Conservation (phyloP, 2,329 filamentous ascomycete species). For the Exophiala mesophila region DNA sequence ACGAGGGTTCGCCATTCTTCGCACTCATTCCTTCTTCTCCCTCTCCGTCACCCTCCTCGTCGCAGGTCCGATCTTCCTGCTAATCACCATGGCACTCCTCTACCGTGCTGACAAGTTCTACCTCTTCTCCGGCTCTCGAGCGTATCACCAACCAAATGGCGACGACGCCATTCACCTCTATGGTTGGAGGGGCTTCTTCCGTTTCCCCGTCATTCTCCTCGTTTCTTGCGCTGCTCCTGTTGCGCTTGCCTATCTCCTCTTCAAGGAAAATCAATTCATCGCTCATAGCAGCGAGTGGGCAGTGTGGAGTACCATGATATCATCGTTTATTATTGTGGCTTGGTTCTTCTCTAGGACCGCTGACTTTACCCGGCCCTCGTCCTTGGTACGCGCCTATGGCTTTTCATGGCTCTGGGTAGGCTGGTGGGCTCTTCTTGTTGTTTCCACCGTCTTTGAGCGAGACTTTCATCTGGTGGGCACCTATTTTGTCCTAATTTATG, state of each 20-base stretch:
- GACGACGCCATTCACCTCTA: conserved; percentile 60
- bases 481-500: conserved; percentile 77
- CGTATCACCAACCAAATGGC: conserved; percentile 56
- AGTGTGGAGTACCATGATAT: conserved; percentile 83
- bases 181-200: conserved; percentile 76
- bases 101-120: conserved; percentile 77
- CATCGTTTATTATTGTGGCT: conserved; percentile 71
- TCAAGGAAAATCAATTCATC: conserved; percentile 82
- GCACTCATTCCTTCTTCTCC: conserved; percentile 77
- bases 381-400: conserved; percentile 74
- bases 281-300: conserved; percentile 85
- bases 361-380: conserved; percentile 75
- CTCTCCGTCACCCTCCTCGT: conserved; percentile 80
- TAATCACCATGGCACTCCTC: conserved; percentile 64
- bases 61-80: conserved; percentile 67
- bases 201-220: conserved; percentile 71
- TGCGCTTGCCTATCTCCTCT: conserved; percentile 67
- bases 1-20: conserved; percentile 69
- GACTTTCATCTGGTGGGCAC: conserved; percentile 67
- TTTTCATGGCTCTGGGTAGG: conserved; percentile 78
- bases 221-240: conserved; percentile 65
- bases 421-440: conserved; percentile 67
- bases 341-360: conserved; percentile 80
- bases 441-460: conserved; percentile 70
- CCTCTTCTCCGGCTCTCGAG: conserved; percentile 66